Conservation (phyloP, 768 basidiomycete genomes). For the Lyophyllum atratum region DNA sequence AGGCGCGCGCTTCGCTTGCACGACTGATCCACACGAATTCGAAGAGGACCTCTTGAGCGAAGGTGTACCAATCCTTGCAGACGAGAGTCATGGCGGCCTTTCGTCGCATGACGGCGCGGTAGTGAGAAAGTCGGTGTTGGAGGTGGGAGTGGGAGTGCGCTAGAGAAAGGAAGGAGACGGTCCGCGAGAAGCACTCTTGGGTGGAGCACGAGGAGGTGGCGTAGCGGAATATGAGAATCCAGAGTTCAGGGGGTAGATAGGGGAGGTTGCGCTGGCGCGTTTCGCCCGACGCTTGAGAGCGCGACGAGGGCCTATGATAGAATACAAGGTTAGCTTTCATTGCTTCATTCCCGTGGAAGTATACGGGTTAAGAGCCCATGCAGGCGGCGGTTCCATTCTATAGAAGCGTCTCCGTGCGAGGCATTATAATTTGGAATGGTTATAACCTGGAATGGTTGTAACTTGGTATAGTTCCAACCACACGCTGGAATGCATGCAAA, state of each 20-base stretch:
- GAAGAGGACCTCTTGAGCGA: conserved; percentile 58
- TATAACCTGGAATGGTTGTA: too few relatives aligned
- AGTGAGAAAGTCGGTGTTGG: conserved; percentile 38
- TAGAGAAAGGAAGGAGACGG: conserved; percentile 61
- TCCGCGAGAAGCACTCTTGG: conserved; percentile 42
- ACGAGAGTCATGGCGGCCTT: conserved; percentile 58
- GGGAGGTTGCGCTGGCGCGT: conserved; percentile 25
- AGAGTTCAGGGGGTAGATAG: conserved; percentile 61
- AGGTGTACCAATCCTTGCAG: conserved; percentile 53
- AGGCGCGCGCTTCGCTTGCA: conserved; percentile 48
- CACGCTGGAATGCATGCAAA: neutral
- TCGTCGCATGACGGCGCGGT: conserved; percentile 46
- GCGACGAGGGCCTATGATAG: neutral
- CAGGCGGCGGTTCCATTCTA: neutral
- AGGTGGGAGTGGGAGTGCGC: conserved; percentile 37
- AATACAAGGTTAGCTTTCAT: neutral
- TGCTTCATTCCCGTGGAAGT: neutral
- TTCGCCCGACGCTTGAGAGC: neutral
- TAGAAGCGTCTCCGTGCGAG: too few relatives aligned
- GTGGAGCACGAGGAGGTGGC: conserved; percentile 45
- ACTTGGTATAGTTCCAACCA: neutral
- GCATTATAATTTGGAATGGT: too few relatives aligned
- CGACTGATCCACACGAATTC: conserved; percentile 72
- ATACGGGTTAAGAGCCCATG: neutral
- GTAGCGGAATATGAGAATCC: conserved; percentile 65